Evolutionary conservation across 306 rosid genomes (phyloP).

Genomic region (Cicer yamashitae): DNA sequence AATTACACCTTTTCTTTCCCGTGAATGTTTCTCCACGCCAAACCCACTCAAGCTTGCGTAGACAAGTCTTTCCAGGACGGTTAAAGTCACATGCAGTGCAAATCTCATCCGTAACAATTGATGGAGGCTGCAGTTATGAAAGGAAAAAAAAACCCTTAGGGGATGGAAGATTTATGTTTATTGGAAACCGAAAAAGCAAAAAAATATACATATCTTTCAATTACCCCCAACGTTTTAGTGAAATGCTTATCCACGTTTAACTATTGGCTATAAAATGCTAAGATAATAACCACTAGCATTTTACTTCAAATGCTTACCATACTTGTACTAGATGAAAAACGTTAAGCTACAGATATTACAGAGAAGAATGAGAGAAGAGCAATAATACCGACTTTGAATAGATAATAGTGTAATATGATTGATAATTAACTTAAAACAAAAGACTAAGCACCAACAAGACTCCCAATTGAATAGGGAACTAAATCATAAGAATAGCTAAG

Average conservation of each 20-base stretch:
- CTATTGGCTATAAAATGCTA: slow-evolving; percentile 7
- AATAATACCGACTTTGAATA: neutral
- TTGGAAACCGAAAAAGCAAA: slow-evolving; percentile 21
- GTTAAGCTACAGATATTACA: neutral
- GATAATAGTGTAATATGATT: neutral
- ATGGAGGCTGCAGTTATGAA: slow-evolving; percentile 78
- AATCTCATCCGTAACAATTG: slow-evolving; percentile 93
- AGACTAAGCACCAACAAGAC: neutral
- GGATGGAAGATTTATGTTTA: slow-evolving; percentile 34
- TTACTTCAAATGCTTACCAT: neutral
- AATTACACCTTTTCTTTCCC: slow-evolving; percentile 80
- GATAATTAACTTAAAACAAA: neutral
- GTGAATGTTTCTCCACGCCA: slow-evolving; percentile 96
- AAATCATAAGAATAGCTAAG: neutral
- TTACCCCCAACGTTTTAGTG: slow-evolving; percentile 6
- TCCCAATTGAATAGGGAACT: neutral
- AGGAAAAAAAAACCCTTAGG: slow-evolving; percentile 23
- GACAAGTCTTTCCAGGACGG: slow-evolving; percentile 95
- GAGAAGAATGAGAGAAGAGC: neutral
- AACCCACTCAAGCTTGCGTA: slow-evolving; percentile 98
- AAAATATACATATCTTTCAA: slow-evolving; percentile 35
- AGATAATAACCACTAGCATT: neutral
- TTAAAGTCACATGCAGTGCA: slow-evolving; percentile 99
- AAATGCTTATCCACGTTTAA: slow-evolving; percentile 27
- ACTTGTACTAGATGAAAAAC: neutral